phyloP scores from a whole-genome alignment of 208 protist species.

The Crithidia mellificae region DNA sequence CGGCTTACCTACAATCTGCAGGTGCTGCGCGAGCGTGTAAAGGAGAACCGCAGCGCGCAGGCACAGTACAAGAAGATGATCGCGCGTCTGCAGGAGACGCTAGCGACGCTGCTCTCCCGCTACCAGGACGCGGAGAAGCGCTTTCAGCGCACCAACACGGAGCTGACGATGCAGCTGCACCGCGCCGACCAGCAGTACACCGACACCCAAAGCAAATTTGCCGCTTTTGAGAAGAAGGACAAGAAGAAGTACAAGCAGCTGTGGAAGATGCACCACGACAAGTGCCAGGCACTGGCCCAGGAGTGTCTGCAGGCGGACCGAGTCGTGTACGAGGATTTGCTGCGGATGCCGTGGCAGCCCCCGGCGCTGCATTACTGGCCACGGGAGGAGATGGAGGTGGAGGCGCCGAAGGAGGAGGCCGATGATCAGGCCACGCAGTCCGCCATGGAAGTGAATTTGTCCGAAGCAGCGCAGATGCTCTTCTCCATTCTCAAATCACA shows the following conservation, averaged over 20 bases:
- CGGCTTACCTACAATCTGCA: slow-evolving; percentile 97
- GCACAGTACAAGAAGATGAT: slow-evolving; percentile 93
- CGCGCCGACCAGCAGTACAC: slow-evolving; percentile 94
- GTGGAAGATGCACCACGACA: slow-evolving; percentile 95
- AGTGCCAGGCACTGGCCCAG: slow-evolving; percentile 86
- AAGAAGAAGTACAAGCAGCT: slow-evolving; percentile 93
- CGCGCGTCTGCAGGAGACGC: slow-evolving; percentile 83
- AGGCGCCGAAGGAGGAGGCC: slow-evolving; percentile 45
- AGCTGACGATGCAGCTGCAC: slow-evolving; percentile 93
- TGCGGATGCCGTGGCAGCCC: slow-evolving; percentile 88
- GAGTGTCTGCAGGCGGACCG: slow-evolving; percentile 93
- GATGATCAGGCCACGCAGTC: slow-evolving; percentile 44
- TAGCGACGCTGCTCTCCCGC: slow-evolving; percentile 87
- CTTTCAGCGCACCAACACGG: slow-evolving; percentile 92
- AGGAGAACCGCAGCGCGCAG: slow-evolving; percentile 95
- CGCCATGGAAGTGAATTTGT: slow-evolving; percentile 64
- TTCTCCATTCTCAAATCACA: slow-evolving; percentile 86
- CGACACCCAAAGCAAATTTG: slow-evolving; percentile 95
- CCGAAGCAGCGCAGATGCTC: slow-evolving; percentile 80
- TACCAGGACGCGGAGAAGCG: slow-evolving; percentile 91
- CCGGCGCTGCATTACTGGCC: slow-evolving; percentile 84
- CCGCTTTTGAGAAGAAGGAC: slow-evolving; percentile 93
- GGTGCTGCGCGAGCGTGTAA: slow-evolving; percentile 93
- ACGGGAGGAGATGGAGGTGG: slow-evolving; percentile 46
- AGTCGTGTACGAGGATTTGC: slow-evolving; percentile 95